These are phyloP conservation scores for Aspergillus novoparasiticus DNA, from an alignment of 2,329 filamentous ascomycete species.

Conservation along the genomic window DNA sequence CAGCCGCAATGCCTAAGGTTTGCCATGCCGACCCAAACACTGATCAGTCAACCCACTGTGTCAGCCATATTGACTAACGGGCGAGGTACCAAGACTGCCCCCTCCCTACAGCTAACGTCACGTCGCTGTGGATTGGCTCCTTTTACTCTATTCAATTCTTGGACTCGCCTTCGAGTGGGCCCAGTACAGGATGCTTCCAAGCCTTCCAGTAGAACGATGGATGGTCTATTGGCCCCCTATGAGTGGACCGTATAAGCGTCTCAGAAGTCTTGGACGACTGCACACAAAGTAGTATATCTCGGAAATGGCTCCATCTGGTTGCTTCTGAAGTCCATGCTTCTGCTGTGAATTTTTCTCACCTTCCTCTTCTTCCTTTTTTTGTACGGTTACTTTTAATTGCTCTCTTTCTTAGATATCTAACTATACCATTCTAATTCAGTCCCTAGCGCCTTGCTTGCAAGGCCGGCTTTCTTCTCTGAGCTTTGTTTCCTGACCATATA, in stretches of 20 bases:
- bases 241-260: neutral
- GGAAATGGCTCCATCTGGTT: constrained; percentile 1
- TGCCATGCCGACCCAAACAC: constrained; percentile 6
- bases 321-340: constrained; percentile 13
- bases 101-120: neutral
- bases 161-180: neutral
- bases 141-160: constrained; percentile 9
- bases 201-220: neutral
- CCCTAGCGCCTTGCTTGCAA: constrained; percentile 12
- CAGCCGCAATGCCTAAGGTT: neutral
- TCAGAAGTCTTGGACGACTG: constrained; percentile 3
- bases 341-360: constrained; percentile 5
- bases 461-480: neutral
- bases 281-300: neutral
- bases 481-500: neutral
- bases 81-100: neutral
- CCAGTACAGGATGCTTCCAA: neutral
- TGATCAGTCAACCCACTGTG: constrained; percentile 17
- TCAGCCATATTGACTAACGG: constrained; percentile 15
- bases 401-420: constrained; percentile 17
- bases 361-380: constrained; percentile 8
- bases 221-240: constrained; percentile 1
- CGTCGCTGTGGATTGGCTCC: constrained; percentile 10
- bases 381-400: constrained; percentile 14
- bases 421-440: constrained; percentile 20